Conservation (phyloP, 352 stramenopile species). For the Pelagophyceae sp. region DNA sequence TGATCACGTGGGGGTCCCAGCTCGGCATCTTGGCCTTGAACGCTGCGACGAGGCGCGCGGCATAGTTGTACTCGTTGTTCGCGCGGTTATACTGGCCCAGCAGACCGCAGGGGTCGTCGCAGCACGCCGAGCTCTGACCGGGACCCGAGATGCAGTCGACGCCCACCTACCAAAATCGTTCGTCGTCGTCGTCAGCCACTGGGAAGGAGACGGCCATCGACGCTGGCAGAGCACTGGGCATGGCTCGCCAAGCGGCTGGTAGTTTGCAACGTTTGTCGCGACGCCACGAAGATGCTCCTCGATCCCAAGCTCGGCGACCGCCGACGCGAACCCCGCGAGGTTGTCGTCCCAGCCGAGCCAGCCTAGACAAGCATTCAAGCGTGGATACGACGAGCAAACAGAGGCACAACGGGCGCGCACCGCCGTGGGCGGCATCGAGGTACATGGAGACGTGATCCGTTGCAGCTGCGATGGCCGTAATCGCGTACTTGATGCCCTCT, state of each 20-base stretch:
- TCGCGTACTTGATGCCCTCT: not conserved
- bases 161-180: too few species aligned
- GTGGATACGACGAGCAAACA: too few species aligned
- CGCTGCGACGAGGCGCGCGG: too few species aligned
- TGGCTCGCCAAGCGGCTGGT: not conserved
- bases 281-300: not conserved
- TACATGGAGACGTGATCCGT: not conserved
- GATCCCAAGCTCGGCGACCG: not conserved
- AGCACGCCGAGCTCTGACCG: not conserved
- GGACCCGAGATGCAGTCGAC: slow-evolving; percentile 1
- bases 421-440: too few species aligned
- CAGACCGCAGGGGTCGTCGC: slow-evolving; percentile 2
- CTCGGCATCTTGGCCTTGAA: too few species aligned
- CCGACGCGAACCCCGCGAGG: not conserved
- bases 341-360: slow-evolving; percentile 8
- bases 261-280: too few species aligned
- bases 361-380: too few species aligned
- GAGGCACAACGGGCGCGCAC: too few species aligned
- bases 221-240: too few species aligned
- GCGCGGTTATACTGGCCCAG: not conserved
- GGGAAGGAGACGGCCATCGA: too few species aligned
- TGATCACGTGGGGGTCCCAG: not conserved
- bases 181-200: too few species aligned
- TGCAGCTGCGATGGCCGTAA: not conserved
- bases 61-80: too few species aligned